Percentiles rank a stretch among this genome's conserved stretches.
These are phyloP conservation scores for Massospora cicadina DNA, from an alignment of 371 early-diverging fungal genomes.

Conservation along the genomic window DNA sequence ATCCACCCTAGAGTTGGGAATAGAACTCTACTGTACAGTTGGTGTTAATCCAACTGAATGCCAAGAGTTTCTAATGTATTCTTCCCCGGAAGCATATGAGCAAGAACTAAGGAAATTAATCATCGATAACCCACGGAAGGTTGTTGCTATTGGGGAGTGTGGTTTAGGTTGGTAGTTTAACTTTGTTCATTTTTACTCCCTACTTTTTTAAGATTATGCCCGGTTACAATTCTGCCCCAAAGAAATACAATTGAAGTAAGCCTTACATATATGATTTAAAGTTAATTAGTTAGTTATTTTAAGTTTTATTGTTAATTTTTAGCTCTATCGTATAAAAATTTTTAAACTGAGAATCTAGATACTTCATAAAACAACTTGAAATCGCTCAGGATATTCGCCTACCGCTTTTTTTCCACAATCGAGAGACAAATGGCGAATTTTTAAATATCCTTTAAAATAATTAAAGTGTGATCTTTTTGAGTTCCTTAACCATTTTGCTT, in stretches of 20 bases:
- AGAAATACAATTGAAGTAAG: constrained; percentile 43
- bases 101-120: constrained; percentile 26
- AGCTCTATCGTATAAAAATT: too few species aligned
- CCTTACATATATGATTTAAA: not conserved
- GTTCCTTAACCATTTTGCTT: not conserved
- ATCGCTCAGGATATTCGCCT: constrained; percentile 52
- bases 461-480: not conserved
- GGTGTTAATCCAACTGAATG: constrained; percentile 82
- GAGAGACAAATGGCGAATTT: constrained; percentile 62
- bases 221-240: constrained; percentile 64
- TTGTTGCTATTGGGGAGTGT: constrained; percentile 86
- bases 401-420: constrained; percentile 78
- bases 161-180: constrained; percentile 36
- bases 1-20: constrained; percentile 4
- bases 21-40: constrained; percentile 48
- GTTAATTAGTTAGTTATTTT: not conserved
- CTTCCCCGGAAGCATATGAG: constrained; percentile 37
- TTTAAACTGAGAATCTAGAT: too few species aligned
- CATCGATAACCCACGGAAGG: constrained; percentile 20
- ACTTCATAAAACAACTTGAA: constrained; percentile 63
- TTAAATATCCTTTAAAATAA: constrained; percentile 15
- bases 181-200: not conserved
- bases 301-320: not conserved
- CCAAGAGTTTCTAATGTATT: constrained; percentile 39
- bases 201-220: constrained; percentile 63